phyloP scores from a whole-genome alignment of 768 basidiomycete genomes.

The Inosperma sp. region DNA sequence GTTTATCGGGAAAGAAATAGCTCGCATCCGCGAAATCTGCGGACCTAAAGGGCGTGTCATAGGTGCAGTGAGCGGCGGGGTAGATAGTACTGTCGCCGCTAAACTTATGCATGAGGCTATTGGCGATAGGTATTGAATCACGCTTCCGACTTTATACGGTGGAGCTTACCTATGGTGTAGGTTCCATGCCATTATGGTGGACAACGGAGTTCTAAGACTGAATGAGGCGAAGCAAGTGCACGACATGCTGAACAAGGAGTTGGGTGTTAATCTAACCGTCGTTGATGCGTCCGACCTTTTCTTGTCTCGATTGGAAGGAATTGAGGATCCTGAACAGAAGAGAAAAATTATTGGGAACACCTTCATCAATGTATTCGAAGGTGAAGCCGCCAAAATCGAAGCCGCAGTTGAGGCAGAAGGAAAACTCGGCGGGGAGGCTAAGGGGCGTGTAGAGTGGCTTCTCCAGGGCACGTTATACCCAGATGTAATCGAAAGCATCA shows the following conservation, averaged over 20 bases:
- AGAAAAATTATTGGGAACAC: conserved; percentile 99
- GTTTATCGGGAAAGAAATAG: conserved; percentile 96
- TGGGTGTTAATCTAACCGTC: conserved; percentile 95
- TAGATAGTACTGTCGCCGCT: conserved; percentile 96
- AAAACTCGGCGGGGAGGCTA: conserved; percentile 57
- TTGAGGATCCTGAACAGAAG: conserved; percentile 96
- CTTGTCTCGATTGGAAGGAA: conserved; percentile 77
- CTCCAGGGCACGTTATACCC: conserved; percentile 98
- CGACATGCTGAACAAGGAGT: conserved; percentile 87
- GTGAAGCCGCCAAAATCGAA: conserved; percentile 88
- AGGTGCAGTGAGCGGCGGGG: conserved; percentile 95
- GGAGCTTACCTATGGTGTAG: conserved; percentile 36
- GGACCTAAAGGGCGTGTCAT: conserved; percentile 94
- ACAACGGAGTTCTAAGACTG: conserved; percentile 92
- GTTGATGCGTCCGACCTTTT: conserved; percentile 95
- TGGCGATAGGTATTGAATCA: conserved; percentile 71
- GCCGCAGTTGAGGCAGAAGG: conserved; percentile 74
- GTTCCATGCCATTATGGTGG: conserved; percentile 99
- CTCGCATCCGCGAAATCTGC: conserved; percentile 90
- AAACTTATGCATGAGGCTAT: conserved; percentile 99
- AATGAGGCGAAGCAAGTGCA: conserved; percentile 90
- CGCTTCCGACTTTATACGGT: conserved; percentile 8
- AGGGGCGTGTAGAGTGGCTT: conserved; percentile 95
- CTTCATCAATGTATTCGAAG: conserved; percentile 96
- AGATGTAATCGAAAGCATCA: conserved; percentile 98